Conservation (phyloP, 2,329 filamentous ascomycete species). For the Talaromyces sp. region DNA sequence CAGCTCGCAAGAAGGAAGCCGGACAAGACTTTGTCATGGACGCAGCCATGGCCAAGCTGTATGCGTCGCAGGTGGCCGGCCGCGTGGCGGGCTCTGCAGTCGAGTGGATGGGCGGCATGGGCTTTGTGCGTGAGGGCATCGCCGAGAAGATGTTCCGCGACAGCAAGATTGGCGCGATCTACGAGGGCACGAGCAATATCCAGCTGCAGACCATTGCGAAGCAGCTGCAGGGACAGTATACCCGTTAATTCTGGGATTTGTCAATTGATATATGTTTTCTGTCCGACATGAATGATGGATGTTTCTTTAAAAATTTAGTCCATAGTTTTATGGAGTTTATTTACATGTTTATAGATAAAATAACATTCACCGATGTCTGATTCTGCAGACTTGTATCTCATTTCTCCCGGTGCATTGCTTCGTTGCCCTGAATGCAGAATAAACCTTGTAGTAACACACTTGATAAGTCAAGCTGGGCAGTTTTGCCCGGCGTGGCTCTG, state of each 20-base stretch:
- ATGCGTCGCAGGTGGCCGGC: slow-evolving; percentile 86
- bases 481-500: not conserved
- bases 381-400: not conserved
- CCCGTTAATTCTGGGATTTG: slow-evolving; percentile 37
- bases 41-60: slow-evolving; percentile 97
- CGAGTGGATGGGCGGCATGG: slow-evolving; percentile 99
- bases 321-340: not conserved
- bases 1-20: slow-evolving; percentile 94
- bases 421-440: not conserved
- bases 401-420: not conserved
- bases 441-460: not conserved
- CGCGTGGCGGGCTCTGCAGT: slow-evolving; percentile 80
- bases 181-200: slow-evolving; percentile 74
- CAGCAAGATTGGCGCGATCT: slow-evolving; percentile 97
- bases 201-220: slow-evolving; percentile 68
- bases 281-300: not conserved
- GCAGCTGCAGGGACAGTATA: slow-evolving; percentile 65
- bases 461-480: not conserved
- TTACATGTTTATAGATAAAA: slow-evolving; percentile 1
- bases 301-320: not conserved
- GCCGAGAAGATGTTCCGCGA: slow-evolving; percentile 98
- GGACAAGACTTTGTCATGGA: slow-evolving; percentile 93
- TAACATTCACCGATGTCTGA: not conserved
- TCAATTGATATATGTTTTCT: not conserved
- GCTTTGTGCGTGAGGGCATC: slow-evolving; percentile 91